Conservation (phyloP, 345 rosid species). For the Eucalyptus regnans region DNA sequence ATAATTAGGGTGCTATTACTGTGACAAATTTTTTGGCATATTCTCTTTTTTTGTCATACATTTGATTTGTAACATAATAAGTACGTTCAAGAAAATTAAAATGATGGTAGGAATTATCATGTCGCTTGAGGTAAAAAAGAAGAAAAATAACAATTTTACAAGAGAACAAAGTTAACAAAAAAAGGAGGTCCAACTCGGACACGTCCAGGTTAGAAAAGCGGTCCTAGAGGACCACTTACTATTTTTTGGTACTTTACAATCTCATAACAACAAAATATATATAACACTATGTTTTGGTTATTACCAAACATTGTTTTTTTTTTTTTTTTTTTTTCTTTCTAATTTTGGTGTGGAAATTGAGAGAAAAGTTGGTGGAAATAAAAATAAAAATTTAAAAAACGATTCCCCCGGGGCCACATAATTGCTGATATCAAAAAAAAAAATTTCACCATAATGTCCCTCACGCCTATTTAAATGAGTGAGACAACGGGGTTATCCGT, state of each 20-base stretch:
- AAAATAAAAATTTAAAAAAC: neutral
- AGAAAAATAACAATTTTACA: neutral
- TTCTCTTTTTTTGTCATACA: neutral
- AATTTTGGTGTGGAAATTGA: neutral
- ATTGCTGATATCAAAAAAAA: neutral
- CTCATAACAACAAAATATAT: neutral
- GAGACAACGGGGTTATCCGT: neutral
- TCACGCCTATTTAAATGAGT: neutral
- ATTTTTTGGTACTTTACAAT: neutral
- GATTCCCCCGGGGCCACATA: neutral
- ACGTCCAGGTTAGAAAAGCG: neutral
- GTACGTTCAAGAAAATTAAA: neutral
- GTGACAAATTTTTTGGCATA: neutral
- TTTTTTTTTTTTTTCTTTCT: too few species aligned
- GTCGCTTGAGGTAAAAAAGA: neutral
- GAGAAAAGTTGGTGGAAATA: neutral
- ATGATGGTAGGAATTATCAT: neutral
- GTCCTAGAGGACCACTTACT: neutral
- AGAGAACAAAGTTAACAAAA: neutral
- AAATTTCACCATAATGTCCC: neutral
- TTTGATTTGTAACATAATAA: neutral
- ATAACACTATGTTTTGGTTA: neutral
- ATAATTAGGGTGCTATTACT: neutral
- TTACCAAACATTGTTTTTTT: neutral
- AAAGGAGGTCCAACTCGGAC: neutral